Base-by-base conservation (phyloP, 2,329 filamentous ascomycete species). In the Exophiala calicioides region DNA sequence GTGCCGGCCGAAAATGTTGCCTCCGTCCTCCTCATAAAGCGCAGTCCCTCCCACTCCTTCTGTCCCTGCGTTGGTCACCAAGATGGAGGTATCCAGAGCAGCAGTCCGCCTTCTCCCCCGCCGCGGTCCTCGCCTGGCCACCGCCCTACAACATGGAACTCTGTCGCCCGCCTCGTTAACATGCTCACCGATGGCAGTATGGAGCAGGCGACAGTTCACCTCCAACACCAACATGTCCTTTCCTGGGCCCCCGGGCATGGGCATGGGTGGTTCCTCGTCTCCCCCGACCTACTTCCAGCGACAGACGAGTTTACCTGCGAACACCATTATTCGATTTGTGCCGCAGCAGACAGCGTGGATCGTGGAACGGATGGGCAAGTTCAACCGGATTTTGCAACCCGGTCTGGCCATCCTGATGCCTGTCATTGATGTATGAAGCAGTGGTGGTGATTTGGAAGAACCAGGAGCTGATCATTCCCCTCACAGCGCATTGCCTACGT, bases 281-380 rank as follows among this genome's bases (percentile, higher is more conserved):
- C 79, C 85, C 26, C 78, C 84, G 5, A 83, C 86, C n/a, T 94
- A 94, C 71, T 95, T 95, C 69, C 64, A 68, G 34, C 85, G 86
- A 65, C 71, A 76, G 34, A 72, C 74, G 33, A 69, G 76, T 16
- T 77, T 96, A 41, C 93, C 93, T 20, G 88, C 90, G 59, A 98
- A 98, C 72, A 98, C 93, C 3, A 77, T 98, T 54, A 77, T 98
- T 61, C 88, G 91, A 51, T 98, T 97, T 70, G 93, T 98, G 31
- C 93, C 93, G n/a, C 93, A 98, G 72, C 93, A 98, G 75, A 97
- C 91, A 60, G 93, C 93, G 68, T 98, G 93, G 93, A 91, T 98
- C 50, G 93, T 98, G 47, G 93, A 98, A 80, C 90, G 93, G 65
- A 98, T 98, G 93, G 93, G 93, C 62, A 93, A 90, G 71, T 98